These are phyloP conservation scores for Trichoderma sp. DNA, from an alignment of 2,329 filamentous ascomycete genomes.

Conservation along the genomic window DNA sequence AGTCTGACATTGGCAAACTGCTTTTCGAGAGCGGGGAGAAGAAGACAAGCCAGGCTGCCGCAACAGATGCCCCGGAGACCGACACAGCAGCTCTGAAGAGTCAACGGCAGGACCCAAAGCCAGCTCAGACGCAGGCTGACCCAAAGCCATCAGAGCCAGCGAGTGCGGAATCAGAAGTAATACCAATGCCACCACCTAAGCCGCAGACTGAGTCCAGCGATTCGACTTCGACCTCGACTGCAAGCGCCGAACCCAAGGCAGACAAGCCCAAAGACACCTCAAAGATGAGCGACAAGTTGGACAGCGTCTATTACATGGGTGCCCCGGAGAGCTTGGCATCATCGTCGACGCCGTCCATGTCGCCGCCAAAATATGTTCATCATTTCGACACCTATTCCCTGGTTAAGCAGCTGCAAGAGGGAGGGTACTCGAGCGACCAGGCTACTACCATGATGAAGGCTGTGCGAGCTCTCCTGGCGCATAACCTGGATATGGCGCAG, in stretches of 20 bases:
- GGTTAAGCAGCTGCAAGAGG: conserved; percentile 76
- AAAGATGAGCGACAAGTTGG: conserved; percentile 42
- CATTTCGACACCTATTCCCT: conserved; percentile 95
- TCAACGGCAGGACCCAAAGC: conserved; percentile 2
- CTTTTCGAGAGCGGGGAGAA: conserved; percentile 9
- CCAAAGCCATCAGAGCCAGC: neutral
- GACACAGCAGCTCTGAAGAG: neutral
- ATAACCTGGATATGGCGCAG: conserved; percentile 81
- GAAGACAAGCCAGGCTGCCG: conserved; percentile 9
- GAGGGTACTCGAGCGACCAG: conserved; percentile 74
- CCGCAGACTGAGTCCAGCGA: conserved; percentile 6
- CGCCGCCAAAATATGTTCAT: conserved; percentile 81
- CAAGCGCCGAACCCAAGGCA: neutral
- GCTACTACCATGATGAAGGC: conserved; percentile 91
- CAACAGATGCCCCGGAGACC: conserved; percentile 3
- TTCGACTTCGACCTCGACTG: neutral
- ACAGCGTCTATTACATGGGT: conserved; percentile 55
- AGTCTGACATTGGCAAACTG: conserved; percentile 26
- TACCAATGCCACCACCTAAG: neutral
- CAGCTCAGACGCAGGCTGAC: neutral
- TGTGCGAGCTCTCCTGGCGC: conserved; percentile 73
- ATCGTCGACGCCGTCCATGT: conserved; percentile 66
- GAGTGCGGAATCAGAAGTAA: neutral
- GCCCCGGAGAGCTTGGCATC: conserved; percentile 46
- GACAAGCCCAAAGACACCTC: neutral